Conservation (phyloP, 345 rosid species). For the Eutrema yunnanense region DNA sequence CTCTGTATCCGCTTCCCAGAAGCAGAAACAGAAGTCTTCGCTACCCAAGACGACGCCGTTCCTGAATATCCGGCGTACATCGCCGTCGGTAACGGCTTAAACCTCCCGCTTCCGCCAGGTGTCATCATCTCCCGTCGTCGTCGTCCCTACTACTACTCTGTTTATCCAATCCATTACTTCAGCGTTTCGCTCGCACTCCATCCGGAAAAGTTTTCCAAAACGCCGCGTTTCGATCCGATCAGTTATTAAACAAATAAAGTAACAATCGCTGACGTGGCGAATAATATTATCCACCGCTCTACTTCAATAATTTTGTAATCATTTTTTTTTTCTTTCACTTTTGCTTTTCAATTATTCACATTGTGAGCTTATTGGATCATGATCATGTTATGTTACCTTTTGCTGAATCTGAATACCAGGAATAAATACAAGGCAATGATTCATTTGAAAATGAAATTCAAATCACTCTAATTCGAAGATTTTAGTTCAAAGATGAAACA, state of each 20-base stretch:
- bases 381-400: neutral
- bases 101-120: slow-evolving; percentile 34
- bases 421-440: neutral
- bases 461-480: slow-evolving; percentile 3
- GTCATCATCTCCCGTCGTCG: slow-evolving; percentile 25
- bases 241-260: neutral
- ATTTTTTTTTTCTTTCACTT: neutral
- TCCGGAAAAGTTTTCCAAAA: neutral
- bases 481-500: slow-evolving; percentile 3
- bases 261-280: slow-evolving; percentile 18
- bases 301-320: neutral
- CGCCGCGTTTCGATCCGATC: slow-evolving; percentile 13
- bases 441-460: neutral
- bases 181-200: slow-evolving; percentile 7
- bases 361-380: neutral
- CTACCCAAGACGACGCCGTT: slow-evolving; percentile 61
- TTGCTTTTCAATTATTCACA: no score
- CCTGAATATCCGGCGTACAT: slow-evolving; percentile 32
- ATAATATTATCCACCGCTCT: neutral
- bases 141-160: slow-evolving; percentile 2
- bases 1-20: slow-evolving; percentile 91
- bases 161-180: slow-evolving; percentile 23
- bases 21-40: slow-evolving; percentile 72
- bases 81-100: slow-evolving; percentile 33
- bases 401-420: neutral